Evolutionary conservation across 129 eudicot genomes (phyloP).

Genomic region (Daucus carota): DNA sequence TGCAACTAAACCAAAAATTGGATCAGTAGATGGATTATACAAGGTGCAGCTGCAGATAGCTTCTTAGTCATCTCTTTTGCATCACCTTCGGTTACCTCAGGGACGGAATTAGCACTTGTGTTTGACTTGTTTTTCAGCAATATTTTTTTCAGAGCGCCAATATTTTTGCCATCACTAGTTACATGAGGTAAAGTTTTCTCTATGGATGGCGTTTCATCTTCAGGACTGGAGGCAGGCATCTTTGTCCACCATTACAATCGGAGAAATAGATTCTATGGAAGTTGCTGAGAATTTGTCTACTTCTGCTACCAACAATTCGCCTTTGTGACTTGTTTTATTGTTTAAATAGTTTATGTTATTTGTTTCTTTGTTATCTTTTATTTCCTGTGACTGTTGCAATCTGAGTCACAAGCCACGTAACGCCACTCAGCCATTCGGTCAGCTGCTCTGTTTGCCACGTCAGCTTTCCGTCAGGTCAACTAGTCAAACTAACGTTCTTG

Average conservation of each 20-base stretch:
- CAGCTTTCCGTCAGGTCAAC: too few relatives aligned
- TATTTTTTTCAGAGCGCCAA: conserved; percentile 16
- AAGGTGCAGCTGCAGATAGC: conserved; percentile 94
- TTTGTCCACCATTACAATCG: conserved; percentile 17
- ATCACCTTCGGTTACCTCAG: conserved; percentile 27
- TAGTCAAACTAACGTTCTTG: too few relatives aligned
- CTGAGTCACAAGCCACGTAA: too few relatives aligned
- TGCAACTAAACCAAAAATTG: conserved; percentile 64
- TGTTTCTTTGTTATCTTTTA: too few relatives aligned
- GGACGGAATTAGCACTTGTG: conserved; percentile 13
- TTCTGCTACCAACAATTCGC: conserved; percentile 9
- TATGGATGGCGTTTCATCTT: conserved; percentile 20
- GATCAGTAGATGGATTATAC: conserved; percentile 61
- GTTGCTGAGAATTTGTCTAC: conserved; percentile 6
- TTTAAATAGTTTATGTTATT: too few relatives aligned
- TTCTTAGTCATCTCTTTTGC: conserved; percentile 62
- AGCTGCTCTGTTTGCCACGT: too few relatives aligned
- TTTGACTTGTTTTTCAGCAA: conserved; percentile 21
- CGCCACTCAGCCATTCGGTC: too few relatives aligned
- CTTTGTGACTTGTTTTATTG: conserved; percentile 20
- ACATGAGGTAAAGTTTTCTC: conserved; percentile 17
- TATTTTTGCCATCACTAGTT: background rate
- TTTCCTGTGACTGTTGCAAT: too few relatives aligned
- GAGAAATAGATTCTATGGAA: conserved; percentile 6
- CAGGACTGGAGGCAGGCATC: conserved; percentile 18